A percentile compares a stretch with the other conserved stretches of the same genome.
phyloP scores from a whole-genome alignment of 176 grass and related monocot genomes.

The Oryza coarctata region DNA sequence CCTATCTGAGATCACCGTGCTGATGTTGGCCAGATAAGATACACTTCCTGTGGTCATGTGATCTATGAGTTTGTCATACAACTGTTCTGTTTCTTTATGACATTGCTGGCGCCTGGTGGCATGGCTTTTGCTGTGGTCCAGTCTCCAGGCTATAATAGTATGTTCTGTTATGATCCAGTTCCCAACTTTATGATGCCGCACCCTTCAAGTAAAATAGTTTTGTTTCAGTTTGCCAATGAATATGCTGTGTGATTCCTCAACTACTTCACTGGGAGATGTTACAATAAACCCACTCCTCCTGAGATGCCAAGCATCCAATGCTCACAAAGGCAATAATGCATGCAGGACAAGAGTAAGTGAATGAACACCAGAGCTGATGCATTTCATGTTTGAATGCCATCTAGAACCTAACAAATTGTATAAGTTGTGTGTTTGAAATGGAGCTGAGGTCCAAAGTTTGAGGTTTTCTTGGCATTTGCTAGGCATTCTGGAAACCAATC shows the following conservation, averaged over 20 bases:
- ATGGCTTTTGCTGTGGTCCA: slow-evolving; percentile 34
- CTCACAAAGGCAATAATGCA: background rate
- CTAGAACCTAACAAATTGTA: background rate
- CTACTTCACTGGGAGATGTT: background rate
- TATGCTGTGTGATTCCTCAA: background rate
- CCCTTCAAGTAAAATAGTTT: background rate
- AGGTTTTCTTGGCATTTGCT: background rate
- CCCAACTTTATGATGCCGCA: slow-evolving; percentile 9
- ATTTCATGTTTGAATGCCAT: slow-evolving; percentile 1
- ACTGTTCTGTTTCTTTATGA: slow-evolving; percentile 17
- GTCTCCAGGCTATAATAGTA: slow-evolving; percentile 3
- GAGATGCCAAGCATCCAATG: background rate
- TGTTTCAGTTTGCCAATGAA: background rate
- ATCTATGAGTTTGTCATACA: slow-evolving; percentile 12
- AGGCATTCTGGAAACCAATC: background rate
- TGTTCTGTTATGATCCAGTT: slow-evolving; percentile 23
- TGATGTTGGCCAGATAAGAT: slow-evolving; percentile 35
- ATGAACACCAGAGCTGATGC: background rate
- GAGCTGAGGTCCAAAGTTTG: background rate
- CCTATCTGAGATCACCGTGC: slow-evolving; percentile 4
- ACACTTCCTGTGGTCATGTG: slow-evolving; percentile 26
- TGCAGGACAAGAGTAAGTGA: background rate
- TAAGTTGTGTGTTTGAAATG: background rate
- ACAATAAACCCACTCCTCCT: background rate
- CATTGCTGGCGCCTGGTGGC: background rate